Evolutionary conservation across 345 rosid genomes (phyloP), one percentile per base, ranked within the genome.

Genomic region (Alliaria petiolata): DNA sequence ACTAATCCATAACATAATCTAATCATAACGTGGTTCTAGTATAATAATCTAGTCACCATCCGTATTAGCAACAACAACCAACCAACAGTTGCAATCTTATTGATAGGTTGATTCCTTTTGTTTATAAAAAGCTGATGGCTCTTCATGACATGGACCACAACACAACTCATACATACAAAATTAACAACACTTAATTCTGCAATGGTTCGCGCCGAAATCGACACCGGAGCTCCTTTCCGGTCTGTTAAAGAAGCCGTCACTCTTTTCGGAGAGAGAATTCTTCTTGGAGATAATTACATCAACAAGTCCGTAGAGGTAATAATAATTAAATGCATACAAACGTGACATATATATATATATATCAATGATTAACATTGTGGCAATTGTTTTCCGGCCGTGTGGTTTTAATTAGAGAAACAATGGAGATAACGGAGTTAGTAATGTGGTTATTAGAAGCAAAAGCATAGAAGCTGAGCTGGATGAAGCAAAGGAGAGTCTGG

Each of bases 241-340:
- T 91, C 93, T 0, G 97, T 91, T 38, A 89, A 79, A 65, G 95
- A 91, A 60, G 97, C 97, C 0, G 89, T 91, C 17, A 60, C 79
- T 12, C 68, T 89, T 72, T 91, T 91, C 43, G 91, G 85, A 38
- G 91, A 91, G 45, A 84, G 75, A 58, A 82, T 91, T 52, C 78
- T 91, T 28, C 88, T 83, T 0, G 93, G 81, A 22, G 91, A 85
- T 75, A 78, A 82, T 33, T 83, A 80, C 69, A 76, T 85, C 55
- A 61, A 47, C 75, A 85, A 80, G 77, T 74, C 88, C 79, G 74
- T 51, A 57, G 81, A 80, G 87, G 90, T 82, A 49, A 13, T 43
- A 34, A 52, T 38, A 19, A 8, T 26, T 34, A 34, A 57, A 66
- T 13, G 15, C 65, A n/a, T 28, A 52, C 7, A 14, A 30, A 11